phyloP scores from a whole-genome alignment of 106 monocot genomes.

The Gastrodia elata region DNA sequence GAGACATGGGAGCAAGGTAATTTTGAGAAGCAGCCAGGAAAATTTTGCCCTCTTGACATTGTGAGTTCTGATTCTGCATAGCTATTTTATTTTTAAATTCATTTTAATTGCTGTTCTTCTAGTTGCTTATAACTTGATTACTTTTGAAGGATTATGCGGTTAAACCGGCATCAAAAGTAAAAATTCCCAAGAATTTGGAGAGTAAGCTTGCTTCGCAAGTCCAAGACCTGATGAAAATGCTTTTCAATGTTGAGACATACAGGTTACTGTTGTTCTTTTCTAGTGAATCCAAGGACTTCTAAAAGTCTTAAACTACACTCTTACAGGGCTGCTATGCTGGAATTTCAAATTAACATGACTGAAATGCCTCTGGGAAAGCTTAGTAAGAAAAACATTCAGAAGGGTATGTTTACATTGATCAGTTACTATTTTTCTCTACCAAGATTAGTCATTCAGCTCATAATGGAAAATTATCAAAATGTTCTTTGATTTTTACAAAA shows the following conservation, averaged over 20 bases:
- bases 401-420: constrained; percentile 33
- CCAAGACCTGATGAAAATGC: constrained; percentile 77
- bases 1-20: constrained; percentile 84
- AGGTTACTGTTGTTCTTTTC: constrained; percentile 29
- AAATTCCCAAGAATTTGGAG: constrained; percentile 28
- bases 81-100: background rate
- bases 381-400: constrained; percentile 90
- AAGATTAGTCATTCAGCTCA: too few relatives aligned
- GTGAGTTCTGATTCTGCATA: constrained; percentile 23
- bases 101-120: constrained; percentile 3
- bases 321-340: constrained; percentile 92
- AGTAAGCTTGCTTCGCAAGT: constrained; percentile 58
- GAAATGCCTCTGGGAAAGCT: constrained; percentile 99
- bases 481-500: too few relatives aligned
- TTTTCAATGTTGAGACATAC: constrained; percentile 96
- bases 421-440: background rate
- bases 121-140: constrained; percentile 9
- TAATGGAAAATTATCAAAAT: too few relatives aligned
- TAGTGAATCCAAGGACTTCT: background rate
- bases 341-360: constrained; percentile 91
- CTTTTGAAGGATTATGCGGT: constrained; percentile 86
- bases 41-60: constrained; percentile 90
- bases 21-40: constrained; percentile 81
- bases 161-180: constrained; percentile 55
- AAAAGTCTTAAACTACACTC: constrained; percentile 1